Evolutionary conservation across 2,329 filamentous ascomycete genomes (phyloP).

Genomic region (Diaporthe ilicicola): DNA sequence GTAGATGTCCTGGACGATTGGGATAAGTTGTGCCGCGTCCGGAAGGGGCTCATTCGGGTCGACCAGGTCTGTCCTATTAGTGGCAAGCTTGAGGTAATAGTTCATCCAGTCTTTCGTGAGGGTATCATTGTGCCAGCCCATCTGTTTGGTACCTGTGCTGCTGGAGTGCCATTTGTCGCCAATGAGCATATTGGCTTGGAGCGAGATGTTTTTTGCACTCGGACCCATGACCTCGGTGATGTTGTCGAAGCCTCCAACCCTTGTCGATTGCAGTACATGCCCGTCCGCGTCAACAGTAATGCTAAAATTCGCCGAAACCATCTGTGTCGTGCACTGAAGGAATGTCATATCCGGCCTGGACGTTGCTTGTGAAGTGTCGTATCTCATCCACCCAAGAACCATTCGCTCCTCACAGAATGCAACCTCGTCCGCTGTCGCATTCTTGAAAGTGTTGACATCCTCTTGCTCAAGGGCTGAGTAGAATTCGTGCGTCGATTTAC

Average conservation of each 20-base stretch:
- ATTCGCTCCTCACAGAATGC: neutral
- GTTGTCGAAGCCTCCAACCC: slow-evolving; percentile 28
- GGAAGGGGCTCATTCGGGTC: slow-evolving; percentile 40
- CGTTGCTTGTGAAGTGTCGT: slow-evolving; percentile 23
- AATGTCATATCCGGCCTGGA: slow-evolving; percentile 35
- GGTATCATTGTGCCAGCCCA: slow-evolving; percentile 58
- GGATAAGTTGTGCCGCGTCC: slow-evolving; percentile 33
- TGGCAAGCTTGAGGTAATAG: slow-evolving; percentile 49
- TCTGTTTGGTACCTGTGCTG: neutral
- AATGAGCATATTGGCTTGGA: slow-evolving; percentile 28
- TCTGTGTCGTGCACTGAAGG: slow-evolving; percentile 38
- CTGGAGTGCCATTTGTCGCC: neutral
- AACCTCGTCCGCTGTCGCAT: neutral
- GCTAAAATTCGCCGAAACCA: slow-evolving; percentile 46
- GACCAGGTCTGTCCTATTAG: slow-evolving; percentile 44
- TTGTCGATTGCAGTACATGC: slow-evolving; percentile 35
- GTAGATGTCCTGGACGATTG: slow-evolving; percentile 39
- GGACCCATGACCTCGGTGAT: slow-evolving; percentile 35
- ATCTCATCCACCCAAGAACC: slow-evolving; percentile 20
- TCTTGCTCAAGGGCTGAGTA: neutral
- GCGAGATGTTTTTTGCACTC: slow-evolving; percentile 34
- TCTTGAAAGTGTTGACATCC: neutral
- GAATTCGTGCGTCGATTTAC: slow-evolving; percentile 1
- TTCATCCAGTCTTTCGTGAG: slow-evolving; percentile 54
- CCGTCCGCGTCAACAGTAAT: slow-evolving; percentile 42